Conservation (phyloP, 148 eudicot genomes). For the Chenopodium album region DNA sequence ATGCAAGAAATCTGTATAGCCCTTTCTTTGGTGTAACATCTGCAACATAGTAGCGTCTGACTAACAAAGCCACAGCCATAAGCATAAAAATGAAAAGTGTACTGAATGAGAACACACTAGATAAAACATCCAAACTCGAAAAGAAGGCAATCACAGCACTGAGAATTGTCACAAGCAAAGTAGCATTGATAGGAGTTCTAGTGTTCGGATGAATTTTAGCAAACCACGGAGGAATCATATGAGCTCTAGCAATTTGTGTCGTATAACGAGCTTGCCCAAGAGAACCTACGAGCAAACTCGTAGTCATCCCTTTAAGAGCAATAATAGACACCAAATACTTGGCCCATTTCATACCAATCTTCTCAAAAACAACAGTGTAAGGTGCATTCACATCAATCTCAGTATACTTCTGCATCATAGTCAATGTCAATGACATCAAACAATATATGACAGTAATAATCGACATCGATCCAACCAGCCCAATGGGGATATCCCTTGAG, state of each 20-base stretch:
- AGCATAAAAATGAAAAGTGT: constrained; percentile 90
- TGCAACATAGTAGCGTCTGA: constrained; percentile 77
- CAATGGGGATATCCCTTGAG: constrained; percentile 72
- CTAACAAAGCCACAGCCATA: constrained; percentile 85
- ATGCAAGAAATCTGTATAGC: constrained; percentile 41
- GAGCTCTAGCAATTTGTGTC: constrained; percentile 88
- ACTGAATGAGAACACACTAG: constrained; percentile 78
- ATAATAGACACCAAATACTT: constrained; percentile 74
- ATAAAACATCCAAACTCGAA: constrained; percentile 81
- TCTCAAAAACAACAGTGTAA: constrained; percentile 63
- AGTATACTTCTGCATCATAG: constrained; percentile 74
- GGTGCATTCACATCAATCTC: constrained; percentile 81
- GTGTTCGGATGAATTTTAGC: constrained; percentile 85
- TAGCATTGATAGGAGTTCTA: constrained; percentile 77
- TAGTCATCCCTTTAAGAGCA: constrained; percentile 92
- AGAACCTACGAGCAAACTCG: constrained; percentile 77
- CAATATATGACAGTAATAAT: constrained; percentile 71
- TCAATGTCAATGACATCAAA: constrained; percentile 71
- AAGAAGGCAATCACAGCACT: constrained; percentile 71
- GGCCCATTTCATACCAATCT: constrained; percentile 86
- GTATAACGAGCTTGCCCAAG: constrained; percentile 92
- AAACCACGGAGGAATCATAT: constrained; percentile 93
- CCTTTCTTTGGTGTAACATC: constrained; percentile 48
- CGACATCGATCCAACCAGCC: constrained; percentile 87
- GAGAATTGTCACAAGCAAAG: constrained; percentile 56